Base-by-base conservation (phyloP, 768 basidiomycete genomes). In the Lactifluus subvellereus region DNA sequence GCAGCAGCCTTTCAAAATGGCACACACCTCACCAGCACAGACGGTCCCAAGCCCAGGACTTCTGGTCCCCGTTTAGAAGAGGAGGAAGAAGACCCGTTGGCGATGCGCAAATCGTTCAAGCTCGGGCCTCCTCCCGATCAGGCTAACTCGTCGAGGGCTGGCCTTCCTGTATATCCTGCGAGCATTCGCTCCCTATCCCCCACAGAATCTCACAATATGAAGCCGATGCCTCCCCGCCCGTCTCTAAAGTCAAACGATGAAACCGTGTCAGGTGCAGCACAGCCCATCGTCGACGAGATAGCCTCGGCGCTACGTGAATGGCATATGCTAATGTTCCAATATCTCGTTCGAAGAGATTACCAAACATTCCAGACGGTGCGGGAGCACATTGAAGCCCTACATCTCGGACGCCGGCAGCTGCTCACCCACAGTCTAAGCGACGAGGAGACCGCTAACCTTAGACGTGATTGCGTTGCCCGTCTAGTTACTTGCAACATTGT, bases 221-320 rank as follows among this genome's bases (percentile, higher is more conserved):
- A 93, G 71, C 88, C 87, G 1, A 77, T 88, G 6, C 94, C 93
- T 9, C 94, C 93, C 3, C 84, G 97, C 49, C 96, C 96, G 6
- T 91, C 89, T n/a, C 82, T 98, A 53, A 95, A 94, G 66, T 91
- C 93, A 10, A 93, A 92, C 42, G 96, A 97, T 71, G 95, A 98
- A 68, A 98, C 96, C 2, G 80, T 83, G 4, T 87, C 88, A 0
- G 96, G 96, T 10, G 79, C 80, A 22, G 77, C 74, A 2, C 94
- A 97, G 71, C 96, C 96, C 10, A 88, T 98, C 71, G 85, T 98
- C 55, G 96, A 98, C 75, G 96, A 98, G 77, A 96, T 98, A 67
- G 92, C 96, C 0, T 96, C 93, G 8, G 95, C 96, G 0, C 77
- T 98, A 49, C 86, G 96, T 43, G 96, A 98, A 82, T 98, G 95